phyloP scores from a whole-genome alignment of 129 eudicot species.

The Scalesia atractyloides region DNA sequence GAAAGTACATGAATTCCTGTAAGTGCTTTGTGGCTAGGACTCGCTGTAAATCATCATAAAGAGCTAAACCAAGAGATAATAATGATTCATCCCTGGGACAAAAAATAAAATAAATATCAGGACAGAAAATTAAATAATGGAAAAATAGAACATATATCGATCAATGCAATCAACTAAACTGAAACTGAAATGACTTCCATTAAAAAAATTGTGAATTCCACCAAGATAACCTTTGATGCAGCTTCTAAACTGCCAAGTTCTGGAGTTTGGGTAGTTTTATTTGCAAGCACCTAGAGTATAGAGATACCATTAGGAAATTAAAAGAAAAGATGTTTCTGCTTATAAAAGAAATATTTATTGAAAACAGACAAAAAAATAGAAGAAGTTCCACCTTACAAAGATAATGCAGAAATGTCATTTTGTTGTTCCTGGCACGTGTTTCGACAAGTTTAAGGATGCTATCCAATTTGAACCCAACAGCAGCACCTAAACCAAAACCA shows the following conservation, averaged over 20 bases:
- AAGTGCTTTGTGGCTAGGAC: too few species aligned
- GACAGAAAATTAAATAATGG: too few species aligned
- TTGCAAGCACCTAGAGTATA: constrained; percentile 68
- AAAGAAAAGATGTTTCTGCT: background rate
- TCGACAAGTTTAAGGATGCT: constrained; percentile 89
- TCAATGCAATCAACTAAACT: constrained; percentile 18
- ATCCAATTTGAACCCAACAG: constrained; percentile 92
- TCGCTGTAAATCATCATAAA: too few species aligned
- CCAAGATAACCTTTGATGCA: constrained; percentile 69
- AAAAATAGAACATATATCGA: too few species aligned
- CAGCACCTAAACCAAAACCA: constrained; percentile 59
- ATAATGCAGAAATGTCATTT: constrained; percentile 92
- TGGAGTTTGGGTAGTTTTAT: constrained; percentile 79
- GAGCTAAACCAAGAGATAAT: too few species aligned
- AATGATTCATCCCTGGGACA: too few species aligned
- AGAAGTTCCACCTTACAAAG: constrained; percentile 81
- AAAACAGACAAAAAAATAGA: background rate
- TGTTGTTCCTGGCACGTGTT: constrained; percentile 89
- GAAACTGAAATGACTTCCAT: constrained; percentile 5
- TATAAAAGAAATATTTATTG: background rate
- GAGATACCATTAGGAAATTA: constrained; percentile 1
- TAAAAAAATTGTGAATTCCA: background rate
- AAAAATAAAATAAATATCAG: too few species aligned
- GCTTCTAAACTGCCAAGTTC: constrained; percentile 89
- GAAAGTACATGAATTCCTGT: too few species aligned